Percentiles rank a stretch among this genome's conserved stretches.
Conservation (phyloP, 2,329 filamentous ascomycete genomes). For the Didymellaceae sp. region DNA sequence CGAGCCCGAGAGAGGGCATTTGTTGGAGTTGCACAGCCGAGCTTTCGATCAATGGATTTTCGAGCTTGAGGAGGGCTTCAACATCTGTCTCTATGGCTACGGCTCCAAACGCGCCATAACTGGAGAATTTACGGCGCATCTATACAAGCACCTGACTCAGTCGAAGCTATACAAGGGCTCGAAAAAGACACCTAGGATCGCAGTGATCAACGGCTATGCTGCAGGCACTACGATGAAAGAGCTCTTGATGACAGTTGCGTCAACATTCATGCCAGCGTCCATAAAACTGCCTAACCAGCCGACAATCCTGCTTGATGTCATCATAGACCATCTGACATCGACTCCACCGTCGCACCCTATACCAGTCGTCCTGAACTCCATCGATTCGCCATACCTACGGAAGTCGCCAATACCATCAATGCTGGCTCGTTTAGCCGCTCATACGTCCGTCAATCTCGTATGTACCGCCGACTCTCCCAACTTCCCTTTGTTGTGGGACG, state of each 20-base stretch:
- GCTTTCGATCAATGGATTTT: constrained; percentile 93
- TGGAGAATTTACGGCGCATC: constrained; percentile 74
- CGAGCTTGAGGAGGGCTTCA: constrained; percentile 85
- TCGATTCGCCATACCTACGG: constrained; percentile 81
- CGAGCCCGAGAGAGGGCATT: constrained; percentile 69
- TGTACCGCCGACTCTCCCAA: constrained; percentile 88
- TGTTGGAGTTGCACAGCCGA: constrained; percentile 76
- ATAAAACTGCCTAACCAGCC: constrained; percentile 69
- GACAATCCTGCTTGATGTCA: constrained; percentile 69
- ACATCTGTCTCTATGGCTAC: constrained; percentile 88
- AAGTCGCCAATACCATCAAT: constrained; percentile 72
- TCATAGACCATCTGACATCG: constrained; percentile 66
- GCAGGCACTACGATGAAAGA: constrained; percentile 71
- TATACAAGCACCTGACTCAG: constrained; percentile 58
- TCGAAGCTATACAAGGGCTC: constrained; percentile 35
- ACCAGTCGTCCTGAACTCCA: constrained; percentile 80
- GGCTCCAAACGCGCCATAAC: constrained; percentile 84
- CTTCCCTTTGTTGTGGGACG: constrained; percentile 89
- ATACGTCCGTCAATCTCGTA: constrained; percentile 73
- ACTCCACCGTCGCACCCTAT: constrained; percentile 53
- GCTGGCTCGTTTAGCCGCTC: constrained; percentile 77
- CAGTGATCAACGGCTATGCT: constrained; percentile 87
- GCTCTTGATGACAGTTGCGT: constrained; percentile 71
- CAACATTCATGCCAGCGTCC: constrained; percentile 61
- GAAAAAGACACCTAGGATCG: constrained; percentile 64